Evolutionary conservation across 805 yeast genomes (phyloP).

Genomic region (Candida vaughaniae): DNA sequence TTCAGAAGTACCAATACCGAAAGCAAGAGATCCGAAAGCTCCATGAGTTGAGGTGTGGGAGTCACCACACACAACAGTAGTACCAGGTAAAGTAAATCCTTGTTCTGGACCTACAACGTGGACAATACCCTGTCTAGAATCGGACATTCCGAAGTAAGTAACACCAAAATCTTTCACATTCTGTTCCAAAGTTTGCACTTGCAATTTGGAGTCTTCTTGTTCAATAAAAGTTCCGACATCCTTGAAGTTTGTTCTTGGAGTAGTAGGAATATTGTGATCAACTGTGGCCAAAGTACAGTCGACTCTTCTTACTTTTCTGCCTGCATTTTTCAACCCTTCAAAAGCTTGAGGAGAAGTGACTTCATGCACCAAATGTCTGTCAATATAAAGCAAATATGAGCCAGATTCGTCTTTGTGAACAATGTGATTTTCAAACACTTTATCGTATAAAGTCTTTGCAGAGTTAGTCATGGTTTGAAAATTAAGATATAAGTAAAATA

Average conservation of each 20-base stretch:
- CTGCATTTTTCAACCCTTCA: conserved; percentile 89
- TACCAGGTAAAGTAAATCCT: conserved; percentile 97
- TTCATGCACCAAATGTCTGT: conserved; percentile 96
- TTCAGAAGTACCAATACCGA: conserved; percentile 98
- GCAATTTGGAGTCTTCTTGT: conserved; percentile 89
- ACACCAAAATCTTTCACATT: conserved; percentile 89
- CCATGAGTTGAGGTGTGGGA: conserved; percentile 99
- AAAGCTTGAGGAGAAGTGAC: conserved; percentile 99
- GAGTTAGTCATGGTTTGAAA: conserved; percentile 13
- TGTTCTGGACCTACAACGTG: conserved; percentile 99
- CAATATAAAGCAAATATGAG: conserved; percentile 84
- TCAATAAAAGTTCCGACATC: conserved; percentile 76
- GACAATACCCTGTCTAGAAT: conserved; percentile 94
- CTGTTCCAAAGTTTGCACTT: conserved; percentile 87
- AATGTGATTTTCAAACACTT: conserved; percentile 91
- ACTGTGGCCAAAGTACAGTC: conserved; percentile 95
- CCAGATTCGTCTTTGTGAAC: conserved; percentile 89
- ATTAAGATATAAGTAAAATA: not conserved
- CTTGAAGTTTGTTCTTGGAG: conserved; percentile 75
- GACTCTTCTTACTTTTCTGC: conserved; percentile 82
- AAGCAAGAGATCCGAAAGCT: conserved; percentile 95
- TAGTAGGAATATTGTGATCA: conserved; percentile 96
- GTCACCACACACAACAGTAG: conserved; percentile 99
- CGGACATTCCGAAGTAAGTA: conserved; percentile 92
- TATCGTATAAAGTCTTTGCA: conserved; percentile 86